Conservation (phyloP, 768 basidiomycete genomes). For the Mycena filopes region DNA sequence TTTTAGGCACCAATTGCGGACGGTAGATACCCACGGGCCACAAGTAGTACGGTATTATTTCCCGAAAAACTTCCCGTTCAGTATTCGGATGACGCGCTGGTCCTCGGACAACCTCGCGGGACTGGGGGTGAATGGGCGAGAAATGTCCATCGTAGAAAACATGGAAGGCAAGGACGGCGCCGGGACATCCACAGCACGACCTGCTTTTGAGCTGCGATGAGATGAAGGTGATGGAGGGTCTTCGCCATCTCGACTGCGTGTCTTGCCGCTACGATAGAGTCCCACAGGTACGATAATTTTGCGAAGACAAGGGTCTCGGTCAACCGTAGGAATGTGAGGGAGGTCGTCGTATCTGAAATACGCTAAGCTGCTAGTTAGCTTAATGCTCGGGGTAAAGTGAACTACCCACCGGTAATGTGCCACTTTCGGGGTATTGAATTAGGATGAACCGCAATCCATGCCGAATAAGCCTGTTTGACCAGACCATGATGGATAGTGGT, state of each 20-base stretch:
- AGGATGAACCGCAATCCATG: conserved; percentile 61
- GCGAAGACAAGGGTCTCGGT: conserved; percentile 54
- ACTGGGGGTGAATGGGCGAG: conserved; percentile 39
- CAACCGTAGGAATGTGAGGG: conserved; percentile 57
- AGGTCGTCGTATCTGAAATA: conserved; percentile 64
- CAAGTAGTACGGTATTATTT: background rate
- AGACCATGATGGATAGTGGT: conserved; percentile 65
- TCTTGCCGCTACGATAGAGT: conserved; percentile 58
- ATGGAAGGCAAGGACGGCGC: conserved; percentile 52
- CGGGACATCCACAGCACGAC: conserved; percentile 26
- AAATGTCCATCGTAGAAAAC: conserved; percentile 44
- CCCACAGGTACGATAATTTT: conserved; percentile 58
- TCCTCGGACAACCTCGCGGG: conserved; percentile 62
- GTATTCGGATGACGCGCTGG: conserved; percentile 68
- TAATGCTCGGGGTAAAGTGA: conserved; percentile 48
- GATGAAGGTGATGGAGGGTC: conserved; percentile 28
- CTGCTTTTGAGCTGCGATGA: conserved; percentile 15
- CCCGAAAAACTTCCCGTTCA: conserved; percentile 49
- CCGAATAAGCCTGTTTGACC: conserved; percentile 80
- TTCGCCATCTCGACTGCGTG: conserved; percentile 52
- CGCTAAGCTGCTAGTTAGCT: conserved; percentile 42
- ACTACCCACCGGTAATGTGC: conserved; percentile 65
- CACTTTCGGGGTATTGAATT: conserved; percentile 66
- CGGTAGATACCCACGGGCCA: background rate
- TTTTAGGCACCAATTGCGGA: background rate